Evolutionary conservation across 2,329 filamentous ascomycete species (phyloP).

Genomic region (Apiospora rasikravindrae): DNA sequence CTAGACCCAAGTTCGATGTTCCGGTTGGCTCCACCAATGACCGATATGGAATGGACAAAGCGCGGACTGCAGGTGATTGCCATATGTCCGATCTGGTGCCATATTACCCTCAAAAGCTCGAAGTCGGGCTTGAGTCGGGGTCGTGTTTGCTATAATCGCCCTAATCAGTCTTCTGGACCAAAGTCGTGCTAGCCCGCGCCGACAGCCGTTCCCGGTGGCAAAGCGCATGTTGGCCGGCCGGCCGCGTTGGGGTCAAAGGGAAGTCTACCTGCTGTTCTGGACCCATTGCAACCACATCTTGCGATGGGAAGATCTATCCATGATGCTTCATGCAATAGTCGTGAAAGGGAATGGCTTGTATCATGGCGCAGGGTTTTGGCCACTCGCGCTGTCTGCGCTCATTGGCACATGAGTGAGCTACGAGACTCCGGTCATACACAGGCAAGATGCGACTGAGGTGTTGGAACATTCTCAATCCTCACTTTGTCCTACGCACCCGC

Average conservation of each 20-base stretch:
- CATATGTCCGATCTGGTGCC: background rate
- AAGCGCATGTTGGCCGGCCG: background rate
- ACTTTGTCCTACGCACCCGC: background rate
- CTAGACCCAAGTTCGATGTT: background rate
- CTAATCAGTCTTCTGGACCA: background rate
- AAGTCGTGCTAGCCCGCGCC: background rate
- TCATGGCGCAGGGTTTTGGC: background rate
- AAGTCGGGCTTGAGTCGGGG: background rate
- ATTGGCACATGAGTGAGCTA: background rate
- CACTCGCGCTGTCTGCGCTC: background rate
- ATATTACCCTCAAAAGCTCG: background rate
- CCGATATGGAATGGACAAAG: background rate
- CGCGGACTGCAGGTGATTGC: background rate
- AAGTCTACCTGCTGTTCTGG: background rate
- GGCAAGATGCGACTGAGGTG: background rate
- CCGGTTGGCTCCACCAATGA: background rate
- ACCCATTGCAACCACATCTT: background rate
- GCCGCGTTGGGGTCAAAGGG: background rate
- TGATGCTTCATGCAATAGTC: background rate
- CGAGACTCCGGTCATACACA: background rate
- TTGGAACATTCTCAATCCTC: background rate
- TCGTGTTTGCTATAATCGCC: background rate
- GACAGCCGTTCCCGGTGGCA: slow-evolving; percentile 12
- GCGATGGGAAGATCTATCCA: background rate
- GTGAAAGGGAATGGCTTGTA: background rate